Percentiles rank a stretch among this genome's conserved stretches.
Conservation (phyloP, 768 basidiomycete species). For the Mrakia hoshinonis region DNA sequence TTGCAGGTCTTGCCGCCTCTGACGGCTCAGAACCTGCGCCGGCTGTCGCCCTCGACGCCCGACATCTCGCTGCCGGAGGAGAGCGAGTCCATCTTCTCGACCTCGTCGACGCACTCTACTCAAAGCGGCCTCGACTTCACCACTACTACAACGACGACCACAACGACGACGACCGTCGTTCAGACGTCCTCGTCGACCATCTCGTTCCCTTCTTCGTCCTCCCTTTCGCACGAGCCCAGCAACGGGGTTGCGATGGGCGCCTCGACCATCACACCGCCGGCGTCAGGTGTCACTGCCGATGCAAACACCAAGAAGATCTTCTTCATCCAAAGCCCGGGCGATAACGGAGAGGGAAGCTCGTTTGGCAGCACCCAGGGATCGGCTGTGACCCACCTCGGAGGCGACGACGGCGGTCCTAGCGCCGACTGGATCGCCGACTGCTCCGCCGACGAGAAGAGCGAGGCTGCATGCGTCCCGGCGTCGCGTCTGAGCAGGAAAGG, state of each 20-base stretch:
- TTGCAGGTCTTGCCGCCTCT: not conserved
- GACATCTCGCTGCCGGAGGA: not conserved
- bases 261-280: not conserved
- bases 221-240: not conserved
- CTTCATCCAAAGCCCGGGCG: constrained; percentile 18
- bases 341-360: constrained; percentile 10
- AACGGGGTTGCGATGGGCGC: not conserved
- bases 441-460: not conserved
- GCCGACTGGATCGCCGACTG: not conserved
- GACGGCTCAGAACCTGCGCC: not conserved
- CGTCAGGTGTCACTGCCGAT: not conserved
- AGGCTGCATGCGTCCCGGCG: not conserved
- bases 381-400: not conserved
- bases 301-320: constrained; percentile 11
- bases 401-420: not conserved
- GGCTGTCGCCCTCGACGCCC: not conserved
- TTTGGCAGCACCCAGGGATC: constrained; percentile 7
- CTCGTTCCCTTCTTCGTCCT: not conserved
- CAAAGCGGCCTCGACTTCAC: not conserved
- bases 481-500: not conserved
- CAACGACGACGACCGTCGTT: not conserved
- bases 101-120: not conserved
- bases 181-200: not conserved
- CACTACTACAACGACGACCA: not conserved
- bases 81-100: not conserved